Evolutionary conservation across 2,329 filamentous ascomycete genomes (phyloP), one percentile per base, ranked within the genome.

Genomic region (Samsoniella hepiali): DNA sequence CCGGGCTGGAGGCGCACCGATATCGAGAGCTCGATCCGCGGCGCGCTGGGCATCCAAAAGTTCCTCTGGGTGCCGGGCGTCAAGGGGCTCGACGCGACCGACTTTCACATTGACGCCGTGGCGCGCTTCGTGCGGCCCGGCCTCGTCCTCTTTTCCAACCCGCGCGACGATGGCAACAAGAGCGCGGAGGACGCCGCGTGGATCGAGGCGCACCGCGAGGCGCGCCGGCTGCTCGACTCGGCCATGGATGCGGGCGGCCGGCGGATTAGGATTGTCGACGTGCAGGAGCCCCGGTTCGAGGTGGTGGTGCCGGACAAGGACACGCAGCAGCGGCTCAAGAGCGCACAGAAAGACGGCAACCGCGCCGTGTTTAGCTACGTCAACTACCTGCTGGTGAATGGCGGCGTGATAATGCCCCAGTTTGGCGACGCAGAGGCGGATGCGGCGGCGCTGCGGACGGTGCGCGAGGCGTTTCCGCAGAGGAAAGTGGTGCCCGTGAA

Each of bases 61-160:
- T 38, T 63, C n/a, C 32, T 66, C 47, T 66, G 64, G 64, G 42
- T 66, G 17, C 58, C 64, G 1, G 64, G 64, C 29, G 27, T n/a
- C 17, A 47, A 42, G 27, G 38, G 38, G 22, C 22, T 50, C 22
- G 64, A 64, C 38, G 44, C n/a, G 11, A 66, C 64, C 22, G 62
- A 66, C 42, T 62, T 45, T 40, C 64, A 63, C 45, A 59, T 66
- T 31, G 50, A 64, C 49, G 58, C 64, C 42, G 38, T 64, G 3
- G 64, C 55, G 5, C 62, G 63, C 3, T 66, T 66, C 49, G 56
- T 44, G 2, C 44, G 32, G 5, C 64, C 64, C 4, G 58, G 64
- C 8, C 31, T 42, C 9, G 50, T 66, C 8, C 42, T 64, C 10
- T 50, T 59, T 13, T 31, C 42, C 29, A 45, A 11, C 6, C 56